These are phyloP conservation scores for Apium graveolens DNA, from an alignment of 129 eudicot species.

Conservation along the genomic window DNA sequence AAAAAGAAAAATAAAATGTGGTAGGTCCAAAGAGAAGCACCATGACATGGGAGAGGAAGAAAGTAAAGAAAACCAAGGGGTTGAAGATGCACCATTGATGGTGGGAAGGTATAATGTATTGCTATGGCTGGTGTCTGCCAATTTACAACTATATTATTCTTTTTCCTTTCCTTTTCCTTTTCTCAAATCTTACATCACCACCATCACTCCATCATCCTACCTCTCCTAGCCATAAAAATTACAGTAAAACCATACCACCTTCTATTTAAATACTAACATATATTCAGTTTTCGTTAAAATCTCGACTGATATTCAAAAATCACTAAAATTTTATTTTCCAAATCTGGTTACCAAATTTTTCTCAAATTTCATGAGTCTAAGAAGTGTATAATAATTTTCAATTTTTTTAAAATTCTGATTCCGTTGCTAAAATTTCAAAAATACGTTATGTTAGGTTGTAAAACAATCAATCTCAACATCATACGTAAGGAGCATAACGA, in stretches of 20 bases:
- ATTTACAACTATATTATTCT: background rate
- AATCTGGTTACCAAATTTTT: no score
- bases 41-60: background rate
- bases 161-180: background rate
- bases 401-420: no score
- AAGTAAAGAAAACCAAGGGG: background rate
- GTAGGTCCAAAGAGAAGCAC: background rate
- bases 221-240: background rate
- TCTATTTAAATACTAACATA: background rate
- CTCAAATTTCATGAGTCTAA: no score
- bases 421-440: no score
- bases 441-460: background rate
- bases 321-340: no score
- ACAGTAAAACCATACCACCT: background rate
- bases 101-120: background rate
- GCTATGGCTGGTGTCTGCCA: slow-evolving; percentile 6
- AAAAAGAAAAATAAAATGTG: background rate
- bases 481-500: background rate
- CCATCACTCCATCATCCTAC: background rate
- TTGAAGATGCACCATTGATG: slow-evolving; percentile 1
- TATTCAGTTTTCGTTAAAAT: no score
- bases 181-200: background rate
- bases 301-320: no score
- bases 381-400: no score
- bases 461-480: background rate